Evolutionary conservation across 1,139 yeast genomes (phyloP).

Genomic region (Suhomyces bokatorum): DNA sequence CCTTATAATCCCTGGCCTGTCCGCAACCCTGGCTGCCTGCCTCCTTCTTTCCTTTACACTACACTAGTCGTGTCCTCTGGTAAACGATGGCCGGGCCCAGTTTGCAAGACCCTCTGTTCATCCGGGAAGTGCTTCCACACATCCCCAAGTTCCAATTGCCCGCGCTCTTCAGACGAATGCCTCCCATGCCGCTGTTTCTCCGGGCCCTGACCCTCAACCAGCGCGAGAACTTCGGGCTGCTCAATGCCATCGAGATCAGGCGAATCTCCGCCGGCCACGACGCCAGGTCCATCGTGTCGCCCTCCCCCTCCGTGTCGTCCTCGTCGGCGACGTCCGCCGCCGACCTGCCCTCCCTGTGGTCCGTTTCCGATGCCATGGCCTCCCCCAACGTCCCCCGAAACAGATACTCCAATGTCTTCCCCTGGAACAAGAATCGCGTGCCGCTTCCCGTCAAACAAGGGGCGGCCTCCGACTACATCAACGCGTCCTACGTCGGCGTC

Average conservation of each 20-base stretch:
- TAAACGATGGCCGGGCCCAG: conserved; percentile 1
- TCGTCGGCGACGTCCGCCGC: neutral
- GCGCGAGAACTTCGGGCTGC: conserved; percentile 17
- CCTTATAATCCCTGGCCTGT: neutral
- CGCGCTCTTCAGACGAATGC: conserved; percentile 11
- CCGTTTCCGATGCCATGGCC: conserved; percentile 22
- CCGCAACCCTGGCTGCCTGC: no score
- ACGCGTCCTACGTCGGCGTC: conserved; percentile 40
- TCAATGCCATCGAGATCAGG: conserved; percentile 15
- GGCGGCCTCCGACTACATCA: conserved; percentile 37
- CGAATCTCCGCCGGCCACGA: conserved; percentile 11
- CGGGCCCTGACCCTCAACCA: conserved; percentile 11
- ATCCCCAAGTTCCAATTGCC: conserved; percentile 14
- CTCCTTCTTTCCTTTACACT: neutral
- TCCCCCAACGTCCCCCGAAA: conserved; percentile 29
- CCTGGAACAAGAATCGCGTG: conserved; percentile 43
- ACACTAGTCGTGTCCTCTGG: conserved; percentile 5
- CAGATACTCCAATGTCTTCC: conserved; percentile 45
- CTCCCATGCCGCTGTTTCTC: conserved; percentile 15
- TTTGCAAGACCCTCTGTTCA: conserved; percentile 1
- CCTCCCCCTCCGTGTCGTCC: no score
- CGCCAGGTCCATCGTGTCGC: neutral
- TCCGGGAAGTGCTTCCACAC: neutral
- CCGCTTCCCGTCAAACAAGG: conserved; percentile 24
- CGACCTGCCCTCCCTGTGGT: conserved; percentile 18